Evolutionary conservation across 2,329 filamentous ascomycete genomes (phyloP), one percentile per base, ranked within the genome.

Genomic region (Colletotrichum graminicola): DNA sequence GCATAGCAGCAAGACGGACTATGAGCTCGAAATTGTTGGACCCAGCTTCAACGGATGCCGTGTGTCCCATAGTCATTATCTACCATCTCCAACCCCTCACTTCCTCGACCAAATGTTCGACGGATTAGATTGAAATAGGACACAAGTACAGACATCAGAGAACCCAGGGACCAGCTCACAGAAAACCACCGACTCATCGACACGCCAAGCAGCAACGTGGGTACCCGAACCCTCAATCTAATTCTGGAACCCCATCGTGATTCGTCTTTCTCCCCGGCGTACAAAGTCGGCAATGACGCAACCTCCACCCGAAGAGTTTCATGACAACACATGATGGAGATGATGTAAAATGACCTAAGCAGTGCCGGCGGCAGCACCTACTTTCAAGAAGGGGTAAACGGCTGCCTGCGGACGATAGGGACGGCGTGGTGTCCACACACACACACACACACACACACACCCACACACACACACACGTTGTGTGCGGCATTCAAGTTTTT

Each of bases 401-500:
- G 23, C 21, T 29, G 32, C 23, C 45, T 62, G 12, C 51, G 6
- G 32, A 36, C 32, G 36, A 36, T 11, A 39, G 36, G 23, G 14
- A 34, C 36, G n/a, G 36, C 10, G n/a, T 62, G 34, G n/a, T 62
- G 34, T 34, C 60, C 60, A 62, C 59, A 49, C 60, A 51, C 60
- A 62, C 59, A 45, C 18, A 45, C 21, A 45, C 43, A 45, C 43
- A 45, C 21, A 45, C 1, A 6, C 43, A 6, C 7, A 6, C 2
- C 1, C 43, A 10, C 21, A n/a, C 43, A 45, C 14, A 11, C 21
- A 43, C n/a, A n/a, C 18, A 45, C 5, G 41, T 23, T 36, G 11
- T 32, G 32, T 52, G 60, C 60, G 60, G 60, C 47, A 41, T 62
- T 34, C 60, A 62, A n/a, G 60, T 62, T 62, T 63, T 67, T 63